Evolutionary conservation across 768 basidiomycete genomes (phyloP).

Genomic region (Paxillus ammoniavirescens): DNA sequence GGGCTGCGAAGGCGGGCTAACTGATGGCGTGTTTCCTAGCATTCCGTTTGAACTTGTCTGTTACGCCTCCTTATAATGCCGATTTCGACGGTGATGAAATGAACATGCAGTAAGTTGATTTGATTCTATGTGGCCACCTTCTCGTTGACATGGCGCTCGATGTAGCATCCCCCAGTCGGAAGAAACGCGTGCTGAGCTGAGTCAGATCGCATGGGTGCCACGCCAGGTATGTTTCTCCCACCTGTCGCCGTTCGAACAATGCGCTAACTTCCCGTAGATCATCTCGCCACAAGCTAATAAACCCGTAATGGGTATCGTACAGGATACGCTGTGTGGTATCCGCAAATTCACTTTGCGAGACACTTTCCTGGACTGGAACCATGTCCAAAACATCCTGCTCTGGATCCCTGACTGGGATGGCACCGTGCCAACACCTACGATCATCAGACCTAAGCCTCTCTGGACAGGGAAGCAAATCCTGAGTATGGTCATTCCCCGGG

Average conservation of each 20-base stretch:
- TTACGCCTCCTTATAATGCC: conserved; percentile 98
- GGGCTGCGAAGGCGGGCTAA: background rate
- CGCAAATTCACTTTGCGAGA: conserved; percentile 97
- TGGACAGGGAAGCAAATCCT: conserved; percentile 99
- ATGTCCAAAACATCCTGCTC: conserved; percentile 94
- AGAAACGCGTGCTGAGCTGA: conserved; percentile 97
- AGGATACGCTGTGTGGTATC: conserved; percentile 96
- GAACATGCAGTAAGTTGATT: conserved; percentile 94
- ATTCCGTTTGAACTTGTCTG: conserved; percentile 96
- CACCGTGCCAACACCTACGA: conserved; percentile 84
- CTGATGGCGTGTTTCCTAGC: conserved; percentile 46
- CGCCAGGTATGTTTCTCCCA: conserved; percentile 62
- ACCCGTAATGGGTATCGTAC: conserved; percentile 99
- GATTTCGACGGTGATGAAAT: conserved; percentile 99
- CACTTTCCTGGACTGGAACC: conserved; percentile 91
- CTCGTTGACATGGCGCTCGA: conserved; percentile 9
- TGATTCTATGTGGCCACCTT: background rate
- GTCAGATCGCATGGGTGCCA: conserved; percentile 98
- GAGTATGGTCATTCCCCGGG: conserved; percentile 87
- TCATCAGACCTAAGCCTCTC: conserved; percentile 93
- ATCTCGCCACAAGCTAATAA: conserved; percentile 99
- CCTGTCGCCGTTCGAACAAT: background rate
- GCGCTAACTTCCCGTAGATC: conserved; percentile 53
- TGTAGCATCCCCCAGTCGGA: conserved; percentile 93
- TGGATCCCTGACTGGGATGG: conserved; percentile 99